phyloP scores from a whole-genome alignment of 2,329 filamentous ascomycete genomes.

The Periconia digitata region DNA sequence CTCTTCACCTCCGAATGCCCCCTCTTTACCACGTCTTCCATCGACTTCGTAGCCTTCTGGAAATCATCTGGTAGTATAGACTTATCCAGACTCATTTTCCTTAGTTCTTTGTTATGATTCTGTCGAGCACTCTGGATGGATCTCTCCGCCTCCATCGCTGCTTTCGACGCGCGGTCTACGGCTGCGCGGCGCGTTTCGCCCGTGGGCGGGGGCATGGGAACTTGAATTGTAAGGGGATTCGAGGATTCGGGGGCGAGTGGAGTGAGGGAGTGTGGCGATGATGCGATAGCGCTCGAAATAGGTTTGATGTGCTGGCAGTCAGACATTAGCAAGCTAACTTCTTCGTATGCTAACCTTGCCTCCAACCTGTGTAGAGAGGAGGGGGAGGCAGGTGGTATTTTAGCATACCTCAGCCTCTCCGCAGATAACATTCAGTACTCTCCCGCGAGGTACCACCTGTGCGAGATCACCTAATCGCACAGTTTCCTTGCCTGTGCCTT shows the following conservation, averaged over 20 bases:
- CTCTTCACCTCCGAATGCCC: conserved; percentile 52
- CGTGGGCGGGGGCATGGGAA: conserved; percentile 60
- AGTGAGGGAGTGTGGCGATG: conserved; percentile 52
- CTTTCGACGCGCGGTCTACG: conserved; percentile 44
- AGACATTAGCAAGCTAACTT: not conserved
- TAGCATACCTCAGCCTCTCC: conserved; percentile 63
- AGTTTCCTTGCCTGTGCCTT: conserved; percentile 46
- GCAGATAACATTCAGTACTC: conserved; percentile 62
- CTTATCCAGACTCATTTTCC: conserved; percentile 47
- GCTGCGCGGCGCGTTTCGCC: conserved; percentile 54
- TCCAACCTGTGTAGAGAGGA: not conserved
- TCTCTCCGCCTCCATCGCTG: conserved; percentile 46
- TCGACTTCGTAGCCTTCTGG: conserved; percentile 50
- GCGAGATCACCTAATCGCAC: conserved; percentile 63
- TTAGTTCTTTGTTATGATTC: conserved; percentile 52
- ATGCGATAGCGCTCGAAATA: conserved; percentile 55
- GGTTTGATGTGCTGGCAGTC: conserved; percentile 55
- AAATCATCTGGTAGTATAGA: conserved; percentile 51
- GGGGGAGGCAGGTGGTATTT: not conserved
- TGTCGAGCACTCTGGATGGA: conserved; percentile 48
- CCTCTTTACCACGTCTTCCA: conserved; percentile 56
- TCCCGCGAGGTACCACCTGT: conserved; percentile 66
- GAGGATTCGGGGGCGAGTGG: conserved; percentile 54
- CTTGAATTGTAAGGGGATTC: conserved; percentile 54
- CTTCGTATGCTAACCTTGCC: not conserved